Evolutionary conservation across 371 early-diverging fungal genomes (phyloP), one percentile per base, ranked within the genome.

Genomic region (Nematocida ironsii): DNA sequence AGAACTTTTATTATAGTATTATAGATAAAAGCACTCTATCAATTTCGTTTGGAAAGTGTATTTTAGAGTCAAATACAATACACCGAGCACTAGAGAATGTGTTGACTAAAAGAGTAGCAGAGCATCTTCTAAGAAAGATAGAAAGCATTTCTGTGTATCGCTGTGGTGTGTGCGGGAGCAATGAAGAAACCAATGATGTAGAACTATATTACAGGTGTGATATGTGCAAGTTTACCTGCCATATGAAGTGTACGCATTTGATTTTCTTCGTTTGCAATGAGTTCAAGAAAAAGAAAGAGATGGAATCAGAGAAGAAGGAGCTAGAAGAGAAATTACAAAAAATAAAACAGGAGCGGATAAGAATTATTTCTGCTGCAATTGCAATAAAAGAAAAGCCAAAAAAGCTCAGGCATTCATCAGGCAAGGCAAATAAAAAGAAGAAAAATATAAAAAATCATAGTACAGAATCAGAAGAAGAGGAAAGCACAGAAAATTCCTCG

Each of bases 181-280:
- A 33, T 23, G 50, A 52, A 16, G 9, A n/a, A 18, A 4, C 64
- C 0, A 52, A 72, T 40, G 39, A 13, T 6, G 27, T 54, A n/a
- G 16, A 16, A 18, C 18, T 16, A 20, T 42, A 54, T 44, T 84
- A 76, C 52, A 61, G 67, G 52, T 86, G 86, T 75, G 56, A 62
- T 23, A 58, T 42, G 64, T 97, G 97, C 89, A 91, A 91, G 70
- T 91, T 92, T 84, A 91, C 92, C 61, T 94, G 94, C 82, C 98
- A 97, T 85, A 91, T 91, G 73, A 91, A 91, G 81, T 97, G 98
- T 82, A 90, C 91, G 62, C 83, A 87, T 23, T 89, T 89, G 47
- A 93, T 95, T 18, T 90, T 95, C 18, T 91, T 92, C 13, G 92
- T 92, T 83, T 98, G 98, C 87, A 47, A 66, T 45, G 81, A 69